These are phyloP conservation scores for Endoconidiophora laricicola DNA, from an alignment of 2,329 filamentous ascomycete species.

Conservation along the genomic window DNA sequence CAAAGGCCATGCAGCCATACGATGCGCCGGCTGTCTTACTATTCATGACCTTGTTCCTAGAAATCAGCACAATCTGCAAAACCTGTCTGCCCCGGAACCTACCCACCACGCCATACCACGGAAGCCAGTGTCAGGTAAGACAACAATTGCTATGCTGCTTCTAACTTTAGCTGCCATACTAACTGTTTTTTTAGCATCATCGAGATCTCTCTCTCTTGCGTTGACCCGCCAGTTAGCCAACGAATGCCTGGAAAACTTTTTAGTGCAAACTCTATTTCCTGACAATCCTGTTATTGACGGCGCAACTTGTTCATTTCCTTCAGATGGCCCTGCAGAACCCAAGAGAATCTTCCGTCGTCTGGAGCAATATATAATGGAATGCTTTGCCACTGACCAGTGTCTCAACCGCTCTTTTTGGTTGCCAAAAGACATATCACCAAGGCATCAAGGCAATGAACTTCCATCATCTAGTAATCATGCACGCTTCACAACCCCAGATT, in stretches of 20 bases:
- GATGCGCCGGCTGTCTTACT: constrained; percentile 69
- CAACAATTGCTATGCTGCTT: too few species aligned
- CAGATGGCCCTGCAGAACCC: constrained; percentile 14
- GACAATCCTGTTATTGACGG: too few species aligned
- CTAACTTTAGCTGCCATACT: too few species aligned
- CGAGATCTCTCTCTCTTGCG: not conserved
- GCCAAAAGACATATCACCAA: not conserved
- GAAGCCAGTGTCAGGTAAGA: not conserved
- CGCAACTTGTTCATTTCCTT: too few species aligned
- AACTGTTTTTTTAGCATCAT: too few species aligned
- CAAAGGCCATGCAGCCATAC: constrained; percentile 52
- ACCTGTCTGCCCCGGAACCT: too few species aligned
- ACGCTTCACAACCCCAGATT: constrained; percentile 32
- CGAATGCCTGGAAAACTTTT: not conserved
- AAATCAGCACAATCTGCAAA: too few species aligned
- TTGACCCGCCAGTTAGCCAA: not conserved
- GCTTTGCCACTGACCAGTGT: constrained; percentile 51
- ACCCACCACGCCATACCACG: constrained; percentile 24
- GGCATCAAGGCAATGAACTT: not conserved
- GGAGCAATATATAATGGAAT: constrained; percentile 58
- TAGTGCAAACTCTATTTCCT: not conserved
- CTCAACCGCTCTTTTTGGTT: constrained; percentile 64
- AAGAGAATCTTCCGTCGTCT: constrained; percentile 49
- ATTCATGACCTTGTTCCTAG: constrained; percentile 46
- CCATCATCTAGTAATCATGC: not conserved